These are phyloP conservation scores for Margaritispora aquatica DNA, from an alignment of 495 filamentous ascomycete genomes.

Conservation along the genomic window DNA sequence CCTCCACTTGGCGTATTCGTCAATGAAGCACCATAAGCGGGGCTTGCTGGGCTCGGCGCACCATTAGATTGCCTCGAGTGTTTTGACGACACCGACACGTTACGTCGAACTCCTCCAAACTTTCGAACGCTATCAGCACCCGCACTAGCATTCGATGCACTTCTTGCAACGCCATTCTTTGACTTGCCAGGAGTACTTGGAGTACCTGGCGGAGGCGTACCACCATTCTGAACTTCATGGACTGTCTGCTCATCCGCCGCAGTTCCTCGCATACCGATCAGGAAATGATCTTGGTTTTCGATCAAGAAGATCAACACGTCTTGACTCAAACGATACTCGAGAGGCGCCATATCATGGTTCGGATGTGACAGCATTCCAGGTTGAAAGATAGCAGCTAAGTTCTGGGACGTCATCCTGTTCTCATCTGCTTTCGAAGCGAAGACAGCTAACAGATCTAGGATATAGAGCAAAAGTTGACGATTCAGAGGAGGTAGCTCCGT, in stretches of 20 bases:
- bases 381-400: conserved; percentile 97
- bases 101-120: conserved; percentile 69
- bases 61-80: conserved; percentile 67
- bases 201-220: conserved; percentile 48
- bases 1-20: conserved; percentile 47
- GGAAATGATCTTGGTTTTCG: conserved; percentile 87
- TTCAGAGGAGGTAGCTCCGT: conserved; percentile 90
- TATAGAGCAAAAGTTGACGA: conserved; percentile 90
- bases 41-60: conserved; percentile 64
- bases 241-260: conserved; percentile 82
- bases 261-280: conserved; percentile 92
- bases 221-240: conserved; percentile 69
- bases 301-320: conserved; percentile 97
- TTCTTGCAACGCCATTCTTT: conserved; percentile 56
- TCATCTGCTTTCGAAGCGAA: conserved; percentile 96
- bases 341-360: conserved; percentile 86
- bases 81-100: conserved; percentile 67
- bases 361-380: conserved; percentile 94
- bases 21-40: conserved; percentile 41
- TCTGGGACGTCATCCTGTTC: conserved; percentile 93
- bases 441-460: conserved; percentile 94
- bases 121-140: conserved; percentile 80
- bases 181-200: conserved; percentile 33
- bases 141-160: conserved; percentile 80
- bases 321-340: conserved; percentile 91